A percentile compares a stretch with the other conserved stretches of the same genome.
Conservation (phyloP, 768 basidiomycete genomes). For the Clitopilus hobsonii region DNA sequence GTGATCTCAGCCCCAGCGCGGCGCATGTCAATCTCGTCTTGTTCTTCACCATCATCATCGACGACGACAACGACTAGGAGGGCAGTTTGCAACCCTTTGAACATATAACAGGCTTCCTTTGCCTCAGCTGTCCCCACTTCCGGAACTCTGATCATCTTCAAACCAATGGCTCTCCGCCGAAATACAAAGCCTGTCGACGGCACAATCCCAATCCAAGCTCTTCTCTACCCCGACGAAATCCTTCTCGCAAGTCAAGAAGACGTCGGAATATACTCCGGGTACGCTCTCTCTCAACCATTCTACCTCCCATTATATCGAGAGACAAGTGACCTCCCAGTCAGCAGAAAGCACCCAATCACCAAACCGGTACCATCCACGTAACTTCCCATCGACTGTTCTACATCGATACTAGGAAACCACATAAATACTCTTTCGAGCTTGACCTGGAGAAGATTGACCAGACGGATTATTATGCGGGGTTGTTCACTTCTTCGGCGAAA, state of each 20-base stretch:
- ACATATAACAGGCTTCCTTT: too few relatives aligned
- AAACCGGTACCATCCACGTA: constrained; percentile 65
- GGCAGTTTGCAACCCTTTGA: neutral
- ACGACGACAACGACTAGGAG: constrained; percentile 26
- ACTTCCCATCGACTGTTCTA: constrained; percentile 88
- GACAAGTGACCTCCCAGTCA: constrained; percentile 42
- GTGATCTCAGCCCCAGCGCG: constrained; percentile 5
- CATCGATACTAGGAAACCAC: constrained; percentile 48
- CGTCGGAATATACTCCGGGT: constrained; percentile 94
- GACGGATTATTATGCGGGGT: constrained; percentile 86
- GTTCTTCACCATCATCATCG: constrained; percentile 17
- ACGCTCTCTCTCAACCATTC: constrained; percentile 22
- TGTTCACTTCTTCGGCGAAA: constrained; percentile 88
- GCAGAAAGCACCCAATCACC: constrained; percentile 80
- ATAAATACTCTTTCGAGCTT: constrained; percentile 60
- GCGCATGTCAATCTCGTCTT: constrained; percentile 15
- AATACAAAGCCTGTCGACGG: constrained; percentile 62
- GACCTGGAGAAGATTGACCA: constrained; percentile 60
- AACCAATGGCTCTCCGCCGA: constrained; percentile 57
- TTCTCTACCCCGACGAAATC: constrained; percentile 80
- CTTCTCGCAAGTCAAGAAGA: constrained; percentile 66
- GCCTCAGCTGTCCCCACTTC: too few relatives aligned
- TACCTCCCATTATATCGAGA: constrained; percentile 3
- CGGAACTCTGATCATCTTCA: too few relatives aligned
- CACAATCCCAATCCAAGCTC: constrained; percentile 70